Conservation (phyloP, 306 rosid species). For the Pachyrhizus erosus region DNA sequence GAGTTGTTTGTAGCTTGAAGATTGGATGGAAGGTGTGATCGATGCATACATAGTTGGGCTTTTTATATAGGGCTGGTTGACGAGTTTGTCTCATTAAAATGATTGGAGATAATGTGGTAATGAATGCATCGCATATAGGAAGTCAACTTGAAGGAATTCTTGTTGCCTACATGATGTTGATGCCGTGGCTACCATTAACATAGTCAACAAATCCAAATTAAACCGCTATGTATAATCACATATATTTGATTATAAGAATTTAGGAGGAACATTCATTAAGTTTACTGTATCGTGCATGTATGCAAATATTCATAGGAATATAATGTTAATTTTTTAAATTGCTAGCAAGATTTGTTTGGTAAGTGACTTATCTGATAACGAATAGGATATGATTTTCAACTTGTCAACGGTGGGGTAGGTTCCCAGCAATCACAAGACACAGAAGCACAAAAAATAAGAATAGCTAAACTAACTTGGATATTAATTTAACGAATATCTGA, state of each 20-base stretch:
- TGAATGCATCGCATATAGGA: background rate
- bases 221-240: background rate
- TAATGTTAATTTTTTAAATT: background rate
- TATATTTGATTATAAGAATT: background rate
- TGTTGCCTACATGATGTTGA: background rate
- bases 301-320: conserved; percentile 5
- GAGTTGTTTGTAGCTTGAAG: background rate
- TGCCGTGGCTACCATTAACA: conserved; percentile 29
- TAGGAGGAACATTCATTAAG: background rate
- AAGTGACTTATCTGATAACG: background rate
- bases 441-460: background rate
- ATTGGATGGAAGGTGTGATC: conserved; percentile 1
- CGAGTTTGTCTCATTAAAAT: background rate
- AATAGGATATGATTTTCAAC: background rate
- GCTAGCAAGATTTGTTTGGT: background rate
- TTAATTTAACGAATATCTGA: background rate
- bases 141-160: conserved; percentile 33
- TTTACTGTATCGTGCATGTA: conserved; percentile 18
- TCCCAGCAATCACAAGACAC: conserved; percentile 32
- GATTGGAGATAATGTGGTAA: background rate
- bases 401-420: conserved; percentile 36
- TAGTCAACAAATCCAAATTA: background rate
- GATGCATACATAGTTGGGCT: background rate
- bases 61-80: conserved; percentile 20
- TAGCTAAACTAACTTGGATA: background rate